phyloP scores from a whole-genome alignment of 75 land plant genomes.

The Cryptomeria japonica region DNA sequence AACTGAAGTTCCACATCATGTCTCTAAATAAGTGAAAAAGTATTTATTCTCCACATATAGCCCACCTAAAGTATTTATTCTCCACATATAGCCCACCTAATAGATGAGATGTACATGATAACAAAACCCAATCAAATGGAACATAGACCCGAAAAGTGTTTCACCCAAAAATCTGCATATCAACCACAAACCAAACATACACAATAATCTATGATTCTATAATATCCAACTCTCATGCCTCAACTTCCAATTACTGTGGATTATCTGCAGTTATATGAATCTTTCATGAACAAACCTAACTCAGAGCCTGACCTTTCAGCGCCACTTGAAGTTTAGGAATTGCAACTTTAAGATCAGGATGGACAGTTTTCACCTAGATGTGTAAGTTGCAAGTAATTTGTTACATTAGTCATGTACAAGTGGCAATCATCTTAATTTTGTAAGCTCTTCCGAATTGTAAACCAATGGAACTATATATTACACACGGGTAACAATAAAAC shows the following conservation, averaged over 20 bases:
- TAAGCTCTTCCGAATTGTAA: neutral
- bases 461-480: neutral
- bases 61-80: neutral
- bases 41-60: neutral
- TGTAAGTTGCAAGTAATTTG: neutral
- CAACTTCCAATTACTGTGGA: neutral
- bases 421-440: neutral
- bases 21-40: neutral
- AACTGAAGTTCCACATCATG: neutral
- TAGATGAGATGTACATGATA: neutral
- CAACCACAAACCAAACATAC: neutral
- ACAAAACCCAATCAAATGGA: neutral
- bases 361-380: neutral
- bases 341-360: neutral
- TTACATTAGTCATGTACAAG: neutral
- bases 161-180: neutral
- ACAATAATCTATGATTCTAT: neutral
- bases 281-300: neutral
- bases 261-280: slow-evolving; percentile 1
- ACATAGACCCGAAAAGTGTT: neutral
- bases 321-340: neutral
- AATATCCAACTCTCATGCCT: neutral
- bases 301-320: neutral
- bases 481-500: neutral
- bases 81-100: neutral